Conservation (phyloP, 768 basidiomycete species). For the Rhodotorula taiwanensis region DNA sequence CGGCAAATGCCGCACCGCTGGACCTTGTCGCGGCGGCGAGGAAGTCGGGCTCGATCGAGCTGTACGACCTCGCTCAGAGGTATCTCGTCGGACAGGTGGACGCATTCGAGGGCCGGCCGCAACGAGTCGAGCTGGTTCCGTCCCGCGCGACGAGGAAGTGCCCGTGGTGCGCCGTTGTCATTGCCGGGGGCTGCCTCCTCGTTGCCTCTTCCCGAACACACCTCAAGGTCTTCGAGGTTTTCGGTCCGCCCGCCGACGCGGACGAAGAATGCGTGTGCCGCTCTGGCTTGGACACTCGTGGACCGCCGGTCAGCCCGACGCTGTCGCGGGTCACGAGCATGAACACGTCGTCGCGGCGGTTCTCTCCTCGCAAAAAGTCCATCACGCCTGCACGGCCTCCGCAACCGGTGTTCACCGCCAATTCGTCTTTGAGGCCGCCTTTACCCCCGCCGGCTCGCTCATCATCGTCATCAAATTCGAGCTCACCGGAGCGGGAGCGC, state of each 20-base stretch:
- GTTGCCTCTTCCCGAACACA: conserved; percentile 61
- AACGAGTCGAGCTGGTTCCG: conserved; percentile 55
- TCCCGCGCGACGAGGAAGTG: conserved; percentile 50
- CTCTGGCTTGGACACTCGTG: conserved; percentile 50
- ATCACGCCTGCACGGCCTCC: conserved; percentile 10
- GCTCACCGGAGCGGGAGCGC: background rate
- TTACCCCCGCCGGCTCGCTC: background rate
- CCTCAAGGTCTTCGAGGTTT: conserved; percentile 58
- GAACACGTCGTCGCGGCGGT: conserved; percentile 57
- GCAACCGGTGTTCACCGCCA: background rate
- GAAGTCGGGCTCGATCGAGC: background rate
- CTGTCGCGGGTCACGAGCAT: conserved; percentile 23
- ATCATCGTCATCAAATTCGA: background rate
- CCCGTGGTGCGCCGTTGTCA: conserved; percentile 62
- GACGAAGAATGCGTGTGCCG: conserved; percentile 21
- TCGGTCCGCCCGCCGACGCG: conserved; percentile 13
- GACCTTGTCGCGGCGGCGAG: conserved; percentile 32
- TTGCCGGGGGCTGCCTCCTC: conserved; percentile 59
- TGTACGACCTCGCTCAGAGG: background rate
- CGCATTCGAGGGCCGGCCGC: conserved; percentile 56
- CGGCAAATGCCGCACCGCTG: too few species aligned
- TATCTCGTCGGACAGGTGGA: conserved; percentile 54
- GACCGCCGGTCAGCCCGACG: conserved; percentile 45
- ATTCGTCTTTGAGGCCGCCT: conserved; percentile 1
- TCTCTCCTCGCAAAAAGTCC: conserved; percentile 54